Conservation (phyloP, 805 yeast genomes). For the Candida montana region DNA sequence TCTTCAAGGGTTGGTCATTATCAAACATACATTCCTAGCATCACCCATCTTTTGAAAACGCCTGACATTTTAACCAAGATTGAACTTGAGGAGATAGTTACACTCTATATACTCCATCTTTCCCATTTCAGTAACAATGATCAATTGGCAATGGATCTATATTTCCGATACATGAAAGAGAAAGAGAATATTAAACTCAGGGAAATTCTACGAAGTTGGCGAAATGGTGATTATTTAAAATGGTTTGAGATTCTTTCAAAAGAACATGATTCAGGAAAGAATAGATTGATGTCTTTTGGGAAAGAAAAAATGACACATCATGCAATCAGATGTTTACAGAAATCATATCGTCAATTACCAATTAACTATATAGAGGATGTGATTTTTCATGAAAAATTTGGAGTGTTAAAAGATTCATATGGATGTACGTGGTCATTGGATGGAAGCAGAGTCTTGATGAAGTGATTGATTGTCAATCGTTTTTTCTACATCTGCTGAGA, state of each 20-base stretch:
- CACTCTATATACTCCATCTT: constrained; percentile 40
- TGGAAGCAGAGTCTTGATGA: constrained; percentile 11
- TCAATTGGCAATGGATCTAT: constrained; percentile 14
- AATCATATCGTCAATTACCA: constrained; percentile 35
- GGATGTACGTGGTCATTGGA: constrained; percentile 14
- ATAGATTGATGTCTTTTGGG: constrained; percentile 41
- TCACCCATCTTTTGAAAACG: constrained; percentile 29
- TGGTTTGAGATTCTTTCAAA: constrained; percentile 28
- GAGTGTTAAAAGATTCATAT: constrained; percentile 2
- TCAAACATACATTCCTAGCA: constrained; percentile 54
- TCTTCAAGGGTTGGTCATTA: constrained; percentile 45
- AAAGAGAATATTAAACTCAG: constrained; percentile 33
- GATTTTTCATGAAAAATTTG: constrained; percentile 8
- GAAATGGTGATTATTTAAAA: constrained; percentile 27
- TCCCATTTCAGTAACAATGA: constrained; percentile 22
- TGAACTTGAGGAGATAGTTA: constrained; percentile 37
- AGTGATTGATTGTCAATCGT: too few relatives aligned
- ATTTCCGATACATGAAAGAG: constrained; percentile 25
- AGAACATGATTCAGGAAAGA: constrained; percentile 12
- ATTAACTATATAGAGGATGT: constrained; percentile 9
- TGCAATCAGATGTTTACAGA: constrained; percentile 30
- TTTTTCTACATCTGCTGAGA: too few relatives aligned
- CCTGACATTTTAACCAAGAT: constrained; percentile 17
- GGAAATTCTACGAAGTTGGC: constrained; percentile 29
- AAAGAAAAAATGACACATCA: constrained; percentile 26